Percentiles rank a stretch among this genome's conserved stretches.
phyloP scores from a whole-genome alignment of 129 eudicot species.

The Heracleum sosnowskyi region DNA sequence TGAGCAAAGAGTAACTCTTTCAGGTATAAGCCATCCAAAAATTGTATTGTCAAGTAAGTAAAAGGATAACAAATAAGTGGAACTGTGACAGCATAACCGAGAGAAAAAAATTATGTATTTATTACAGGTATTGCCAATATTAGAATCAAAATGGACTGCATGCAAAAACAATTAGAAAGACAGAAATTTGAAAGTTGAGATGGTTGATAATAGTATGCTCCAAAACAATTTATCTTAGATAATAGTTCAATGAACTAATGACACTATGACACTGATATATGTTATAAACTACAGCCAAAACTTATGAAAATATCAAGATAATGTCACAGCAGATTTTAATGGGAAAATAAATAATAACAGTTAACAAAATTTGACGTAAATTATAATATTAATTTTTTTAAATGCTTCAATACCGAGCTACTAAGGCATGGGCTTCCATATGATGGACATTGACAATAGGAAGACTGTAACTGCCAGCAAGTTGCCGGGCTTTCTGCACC shows the following conservation, averaged over 20 bases:
- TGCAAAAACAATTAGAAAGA: background rate
- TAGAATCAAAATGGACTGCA: background rate
- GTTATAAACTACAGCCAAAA: background rate
- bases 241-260: background rate
- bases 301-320: background rate
- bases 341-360: background rate
- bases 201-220: background rate
- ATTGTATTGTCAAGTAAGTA: background rate
- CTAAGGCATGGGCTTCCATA: conserved; percentile 98
- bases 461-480: conserved; percentile 61
- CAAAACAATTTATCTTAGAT: background rate
- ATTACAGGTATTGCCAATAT: background rate
- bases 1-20: background rate
- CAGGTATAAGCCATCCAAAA: background rate
- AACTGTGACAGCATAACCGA: background rate
- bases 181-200: background rate
- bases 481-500: conserved; percentile 82
- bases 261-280: background rate
- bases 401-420: conserved; percentile 52
- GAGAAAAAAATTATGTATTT: background rate
- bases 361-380: background rate
- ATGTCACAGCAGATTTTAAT: background rate
- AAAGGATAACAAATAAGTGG: background rate
- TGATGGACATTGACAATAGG: conserved; percentile 95
- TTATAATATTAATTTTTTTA: background rate